Evolutionary conservation across 192 early-diverging fungal genomes (phyloP).

Genomic region (Rhizophagus prolifer): DNA sequence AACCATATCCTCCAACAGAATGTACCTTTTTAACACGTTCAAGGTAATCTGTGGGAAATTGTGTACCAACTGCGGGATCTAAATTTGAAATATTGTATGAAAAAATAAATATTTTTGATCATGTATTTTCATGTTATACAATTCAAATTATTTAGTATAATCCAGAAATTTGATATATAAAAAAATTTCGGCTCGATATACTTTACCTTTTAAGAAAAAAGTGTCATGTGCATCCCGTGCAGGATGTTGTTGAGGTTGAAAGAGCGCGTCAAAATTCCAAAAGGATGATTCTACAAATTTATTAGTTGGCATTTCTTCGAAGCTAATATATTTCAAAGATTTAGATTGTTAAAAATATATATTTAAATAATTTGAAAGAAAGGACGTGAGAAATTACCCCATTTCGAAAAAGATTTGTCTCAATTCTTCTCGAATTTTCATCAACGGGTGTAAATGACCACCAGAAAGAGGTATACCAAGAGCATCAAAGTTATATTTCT

Average conservation of each 20-base stretch:
- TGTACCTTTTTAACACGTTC: constrained; percentile 91
- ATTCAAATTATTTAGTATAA: too few relatives aligned
- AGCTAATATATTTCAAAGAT: constrained; percentile 41
- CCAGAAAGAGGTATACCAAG: constrained; percentile 74
- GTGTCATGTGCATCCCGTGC: constrained; percentile 86
- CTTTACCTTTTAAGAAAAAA: constrained; percentile 68
- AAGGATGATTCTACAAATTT: constrained; percentile 96
- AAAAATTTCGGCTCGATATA: background rate
- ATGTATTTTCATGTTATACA: too few relatives aligned
- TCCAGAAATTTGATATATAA: too few relatives aligned
- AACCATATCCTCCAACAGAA: constrained; percentile 90
- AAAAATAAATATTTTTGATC: too few relatives aligned
- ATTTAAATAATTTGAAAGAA: background rate
- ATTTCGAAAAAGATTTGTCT: constrained; percentile 98
- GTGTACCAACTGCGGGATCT: constrained; percentile 70
- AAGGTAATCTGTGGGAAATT: constrained; percentile 86
- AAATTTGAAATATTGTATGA: background rate
- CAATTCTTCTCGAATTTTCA: constrained; percentile 99
- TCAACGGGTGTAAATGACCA: constrained; percentile 94
- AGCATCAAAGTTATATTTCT: constrained; percentile 98
- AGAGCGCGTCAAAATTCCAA: constrained; percentile 99
- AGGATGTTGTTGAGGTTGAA: constrained; percentile 98
- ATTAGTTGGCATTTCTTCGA: constrained; percentile 99
- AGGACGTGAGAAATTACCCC: constrained; percentile 52
- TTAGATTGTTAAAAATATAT: background rate